These are phyloP conservation scores for Corynascus novoguineensis DNA, from an alignment of 495 filamentous ascomycete genomes.

Conservation along the genomic window DNA sequence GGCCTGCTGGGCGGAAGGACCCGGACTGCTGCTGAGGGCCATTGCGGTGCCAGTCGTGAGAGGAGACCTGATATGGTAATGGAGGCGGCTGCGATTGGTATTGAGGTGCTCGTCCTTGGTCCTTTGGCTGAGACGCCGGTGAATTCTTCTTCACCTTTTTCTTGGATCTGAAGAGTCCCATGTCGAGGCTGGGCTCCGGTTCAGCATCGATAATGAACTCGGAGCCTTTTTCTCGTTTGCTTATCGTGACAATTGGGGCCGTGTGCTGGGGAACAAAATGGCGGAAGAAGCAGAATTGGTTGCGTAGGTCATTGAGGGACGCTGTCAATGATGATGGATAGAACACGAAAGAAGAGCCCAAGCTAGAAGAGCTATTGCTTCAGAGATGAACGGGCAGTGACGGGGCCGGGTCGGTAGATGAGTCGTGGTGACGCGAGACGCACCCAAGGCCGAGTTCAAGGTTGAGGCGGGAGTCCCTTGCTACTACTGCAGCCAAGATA, in stretches of 20 bases:
- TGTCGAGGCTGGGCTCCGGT: conserved; percentile 19
- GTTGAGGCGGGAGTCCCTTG: conserved; percentile 40
- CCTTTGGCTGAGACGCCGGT: conserved; percentile 17
- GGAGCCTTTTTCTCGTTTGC: background rate
- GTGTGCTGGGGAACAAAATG: background rate
- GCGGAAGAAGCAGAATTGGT: too few relatives aligned
- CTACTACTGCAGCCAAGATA: conserved; percentile 30
- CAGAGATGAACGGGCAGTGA: too few relatives aligned
- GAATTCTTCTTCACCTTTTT: conserved; percentile 36
- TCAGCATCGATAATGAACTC: conserved; percentile 11
- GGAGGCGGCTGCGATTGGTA: conserved; percentile 20
- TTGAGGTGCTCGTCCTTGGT: conserved; percentile 10
- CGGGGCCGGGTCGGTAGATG: background rate
- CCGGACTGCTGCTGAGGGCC: conserved; percentile 19
- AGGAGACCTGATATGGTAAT: conserved; percentile 19
- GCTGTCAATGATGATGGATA: too few relatives aligned
- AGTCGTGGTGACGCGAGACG: conserved; percentile 1
- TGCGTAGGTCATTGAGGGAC: too few relatives aligned
- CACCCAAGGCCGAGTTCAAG: conserved; percentile 6
- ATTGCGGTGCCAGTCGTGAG: conserved; percentile 23
- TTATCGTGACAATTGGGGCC: too few relatives aligned
- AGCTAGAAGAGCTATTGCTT: too few relatives aligned
- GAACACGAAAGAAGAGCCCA: too few relatives aligned
- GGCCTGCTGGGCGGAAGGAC: conserved; percentile 32
- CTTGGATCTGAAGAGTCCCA: conserved; percentile 43